These are phyloP conservation scores for Forsythia viridissima DNA, from an alignment of 257 asterid species.

Conservation along the genomic window DNA sequence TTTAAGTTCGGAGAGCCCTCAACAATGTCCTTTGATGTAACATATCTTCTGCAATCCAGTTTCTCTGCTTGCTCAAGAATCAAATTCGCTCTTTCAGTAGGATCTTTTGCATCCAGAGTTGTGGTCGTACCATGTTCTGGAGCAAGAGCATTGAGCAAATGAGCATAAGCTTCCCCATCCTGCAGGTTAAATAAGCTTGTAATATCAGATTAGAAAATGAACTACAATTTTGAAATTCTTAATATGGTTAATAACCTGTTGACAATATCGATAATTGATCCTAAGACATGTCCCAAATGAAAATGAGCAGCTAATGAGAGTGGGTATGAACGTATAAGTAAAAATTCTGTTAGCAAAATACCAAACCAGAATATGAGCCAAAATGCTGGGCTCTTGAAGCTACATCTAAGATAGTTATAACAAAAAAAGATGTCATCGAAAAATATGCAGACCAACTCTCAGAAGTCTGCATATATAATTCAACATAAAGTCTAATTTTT, in stretches of 20 bases:
- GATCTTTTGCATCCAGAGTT: conserved; percentile 70
- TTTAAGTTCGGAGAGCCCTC: conserved; percentile 87
- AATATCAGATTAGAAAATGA: background rate
- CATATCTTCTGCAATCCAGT: conserved; percentile 80
- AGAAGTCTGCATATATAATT: background rate
- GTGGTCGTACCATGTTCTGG: conserved; percentile 77
- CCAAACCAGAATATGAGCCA: background rate
- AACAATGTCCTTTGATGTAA: conserved; percentile 82
- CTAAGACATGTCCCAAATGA: background rate
- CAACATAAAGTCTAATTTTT: background rate
- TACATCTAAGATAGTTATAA: background rate
- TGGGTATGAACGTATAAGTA: background rate
- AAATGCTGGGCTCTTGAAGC: background rate
- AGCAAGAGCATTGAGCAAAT: conserved; percentile 85
- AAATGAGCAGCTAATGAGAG: background rate
- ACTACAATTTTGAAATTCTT: background rate
- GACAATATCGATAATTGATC: background rate
- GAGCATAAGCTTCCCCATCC: conserved; percentile 98
- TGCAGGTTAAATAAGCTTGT: conserved; percentile 25
- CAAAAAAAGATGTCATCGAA: background rate
- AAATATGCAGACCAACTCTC: background rate
- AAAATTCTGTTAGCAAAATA: background rate
- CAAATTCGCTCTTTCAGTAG: conserved; percentile 83
- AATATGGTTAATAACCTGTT: background rate
- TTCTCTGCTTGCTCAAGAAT: conserved; percentile 93